Conservation (phyloP, 1,284 basidiomycete genomes). For the Boletus calvinii region DNA sequence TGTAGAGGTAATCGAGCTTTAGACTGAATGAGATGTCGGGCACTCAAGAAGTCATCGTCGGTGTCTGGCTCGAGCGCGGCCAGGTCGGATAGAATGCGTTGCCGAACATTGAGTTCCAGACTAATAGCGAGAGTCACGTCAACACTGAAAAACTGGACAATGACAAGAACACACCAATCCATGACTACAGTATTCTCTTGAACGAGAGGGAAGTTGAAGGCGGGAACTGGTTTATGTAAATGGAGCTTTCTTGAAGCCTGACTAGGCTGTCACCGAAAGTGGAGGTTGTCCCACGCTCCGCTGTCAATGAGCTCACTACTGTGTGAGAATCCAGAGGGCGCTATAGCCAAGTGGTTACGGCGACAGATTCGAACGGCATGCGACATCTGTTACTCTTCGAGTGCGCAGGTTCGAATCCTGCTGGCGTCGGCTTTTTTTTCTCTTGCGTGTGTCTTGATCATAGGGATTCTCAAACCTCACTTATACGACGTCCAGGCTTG, state of each 20-base stretch:
- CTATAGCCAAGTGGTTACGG: conserved; percentile 60
- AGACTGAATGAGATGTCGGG: conserved; percentile 58
- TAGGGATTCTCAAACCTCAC: too few relatives aligned
- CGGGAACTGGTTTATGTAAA: background rate
- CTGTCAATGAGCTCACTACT: too few relatives aligned
- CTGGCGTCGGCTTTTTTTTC: conserved; percentile 35
- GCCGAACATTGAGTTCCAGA: conserved; percentile 76
- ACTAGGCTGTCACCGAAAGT: conserved; percentile 9
- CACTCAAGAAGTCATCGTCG: conserved; percentile 46
- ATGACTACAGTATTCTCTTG: conserved; percentile 12
- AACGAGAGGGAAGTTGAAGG: background rate
- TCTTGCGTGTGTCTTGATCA: too few relatives aligned
- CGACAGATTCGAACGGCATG: conserved; percentile 53
- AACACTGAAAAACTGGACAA: background rate
- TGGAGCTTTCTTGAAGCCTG: background rate
- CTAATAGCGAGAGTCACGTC: conserved; percentile 36
- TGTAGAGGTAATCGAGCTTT: conserved; percentile 45
- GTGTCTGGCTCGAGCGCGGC: conserved; percentile 61
- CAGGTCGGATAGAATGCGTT: conserved; percentile 78
- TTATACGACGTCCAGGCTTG: too few relatives aligned
- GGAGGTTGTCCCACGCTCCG: background rate
- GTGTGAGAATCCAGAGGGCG: conserved; percentile 20
- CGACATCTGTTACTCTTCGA: conserved; percentile 42
- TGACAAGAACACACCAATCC: conserved; percentile 29
- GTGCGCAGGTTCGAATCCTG: conserved; percentile 43